A percentile compares a stretch with the other conserved stretches of the same genome.
Conservation (phyloP, 2,329 filamentous ascomycete species). For the Epichloe amarillans region DNA sequence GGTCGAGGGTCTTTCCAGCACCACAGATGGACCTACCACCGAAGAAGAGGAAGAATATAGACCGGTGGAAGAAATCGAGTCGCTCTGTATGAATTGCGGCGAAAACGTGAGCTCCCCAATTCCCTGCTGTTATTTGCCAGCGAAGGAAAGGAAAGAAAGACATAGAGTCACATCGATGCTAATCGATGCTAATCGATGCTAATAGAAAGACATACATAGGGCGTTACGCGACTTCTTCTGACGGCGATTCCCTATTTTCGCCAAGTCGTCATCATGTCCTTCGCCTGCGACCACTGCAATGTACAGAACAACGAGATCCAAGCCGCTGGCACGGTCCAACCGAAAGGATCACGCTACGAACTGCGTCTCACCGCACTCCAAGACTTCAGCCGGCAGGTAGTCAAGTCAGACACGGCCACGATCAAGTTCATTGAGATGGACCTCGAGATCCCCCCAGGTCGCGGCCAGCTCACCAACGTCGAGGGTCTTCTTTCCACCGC, state of each 20-base stretch:
- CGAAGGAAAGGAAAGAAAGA: background rate
- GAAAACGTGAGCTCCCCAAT: constrained; percentile 47
- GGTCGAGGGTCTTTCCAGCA: constrained; percentile 36
- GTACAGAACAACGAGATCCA: constrained; percentile 91
- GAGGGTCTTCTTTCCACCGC: constrained; percentile 75
- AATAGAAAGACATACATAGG: constrained; percentile 35
- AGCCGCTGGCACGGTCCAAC: constrained; percentile 81
- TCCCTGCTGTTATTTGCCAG: background rate
- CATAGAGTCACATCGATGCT: background rate
- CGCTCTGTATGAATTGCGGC: constrained; percentile 76
- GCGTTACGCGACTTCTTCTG: constrained; percentile 72
- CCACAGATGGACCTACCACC: constrained; percentile 20
- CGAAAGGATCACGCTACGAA: constrained; percentile 73
- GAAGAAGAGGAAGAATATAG: constrained; percentile 37
- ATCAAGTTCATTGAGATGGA: constrained; percentile 87
- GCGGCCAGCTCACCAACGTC: constrained; percentile 84
- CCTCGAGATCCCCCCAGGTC: constrained; percentile 86
- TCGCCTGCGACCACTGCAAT: constrained; percentile 78
- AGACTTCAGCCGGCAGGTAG: constrained; percentile 75
- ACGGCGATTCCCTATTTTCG: constrained; percentile 94
- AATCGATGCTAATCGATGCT: background rate
- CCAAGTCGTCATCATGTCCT: constrained; percentile 95
- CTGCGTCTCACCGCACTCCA: constrained; percentile 58
- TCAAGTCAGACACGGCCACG: constrained; percentile 79
- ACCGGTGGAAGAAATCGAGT: constrained; percentile 58